A percentile compares a stretch with the other conserved stretches of the same genome.
Evolutionary conservation across 2,329 filamentous ascomycete genomes (phyloP).

Genomic region (Fusarium transvaalense): DNA sequence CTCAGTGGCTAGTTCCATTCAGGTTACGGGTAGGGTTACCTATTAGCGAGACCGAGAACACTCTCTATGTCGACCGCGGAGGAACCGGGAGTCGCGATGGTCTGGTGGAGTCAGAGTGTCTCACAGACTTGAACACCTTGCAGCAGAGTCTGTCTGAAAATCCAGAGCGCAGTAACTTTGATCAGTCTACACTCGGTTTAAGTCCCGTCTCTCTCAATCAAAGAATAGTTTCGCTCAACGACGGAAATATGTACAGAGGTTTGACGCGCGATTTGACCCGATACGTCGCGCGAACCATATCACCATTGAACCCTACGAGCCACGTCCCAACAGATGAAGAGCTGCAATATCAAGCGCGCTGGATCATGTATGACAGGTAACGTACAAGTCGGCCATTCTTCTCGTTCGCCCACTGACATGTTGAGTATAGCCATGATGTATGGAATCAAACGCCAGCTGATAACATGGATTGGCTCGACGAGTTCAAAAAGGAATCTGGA

Average conservation of each 20-base stretch:
- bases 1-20: constrained; percentile 22
- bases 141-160: not conserved
- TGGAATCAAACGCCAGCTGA: constrained; percentile 30
- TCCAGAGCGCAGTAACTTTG: rapidly evolving
- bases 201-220: not conserved
- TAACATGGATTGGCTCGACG: constrained; percentile 12
- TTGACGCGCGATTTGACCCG: constrained; percentile 38
- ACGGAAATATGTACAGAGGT: constrained; percentile 25
- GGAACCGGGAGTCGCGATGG: rapidly evolving
- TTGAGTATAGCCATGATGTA: constrained; percentile 1
- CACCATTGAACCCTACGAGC: constrained; percentile 48
- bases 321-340: constrained; percentile 54
- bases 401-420: rapidly evolving
- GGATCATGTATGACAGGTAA: constrained; percentile 50
- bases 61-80: rapidly evolving
- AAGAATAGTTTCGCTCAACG: constrained; percentile 15
- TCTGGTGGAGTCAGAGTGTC: not conserved
- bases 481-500: constrained; percentile 16
- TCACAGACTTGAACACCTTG: not conserved
- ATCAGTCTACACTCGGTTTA: rapidly evolving
- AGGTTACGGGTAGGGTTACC: constrained; percentile 6
- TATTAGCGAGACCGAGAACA: not conserved
- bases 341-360: constrained; percentile 51
- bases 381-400: rapidly evolving
- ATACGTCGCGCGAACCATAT: constrained; percentile 48